Percentiles rank a stretch among this genome's conserved stretches.
These are phyloP conservation scores for Chlorophyllum brunneum DNA, from an alignment of 768 basidiomycete genomes.

Conservation along the genomic window DNA sequence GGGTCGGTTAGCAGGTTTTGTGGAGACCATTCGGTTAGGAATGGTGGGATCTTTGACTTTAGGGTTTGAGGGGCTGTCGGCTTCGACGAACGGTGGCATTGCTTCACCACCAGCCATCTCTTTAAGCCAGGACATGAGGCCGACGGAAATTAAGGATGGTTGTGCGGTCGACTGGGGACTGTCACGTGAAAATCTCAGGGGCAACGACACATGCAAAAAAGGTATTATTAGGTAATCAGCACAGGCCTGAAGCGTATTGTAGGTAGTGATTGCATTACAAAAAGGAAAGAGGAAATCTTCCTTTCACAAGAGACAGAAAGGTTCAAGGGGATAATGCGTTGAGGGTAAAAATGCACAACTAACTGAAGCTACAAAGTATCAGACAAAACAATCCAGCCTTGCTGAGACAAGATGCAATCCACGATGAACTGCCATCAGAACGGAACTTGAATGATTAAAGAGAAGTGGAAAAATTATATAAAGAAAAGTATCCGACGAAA, in stretches of 20 bases:
- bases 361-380: conserved; percentile 3
- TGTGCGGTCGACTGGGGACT: background rate
- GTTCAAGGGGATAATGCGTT: conserved; percentile 6
- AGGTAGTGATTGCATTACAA: conserved; percentile 10
- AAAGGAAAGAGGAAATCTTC: background rate
- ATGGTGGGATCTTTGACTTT: conserved; percentile 62
- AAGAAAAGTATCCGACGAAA: conserved; percentile 16
- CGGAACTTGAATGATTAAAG: conserved; percentile 2
- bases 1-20: conserved; percentile 81
- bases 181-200: conserved; percentile 6
- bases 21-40: conserved; percentile 67
- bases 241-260: conserved; percentile 4
- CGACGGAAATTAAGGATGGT: conserved; percentile 11
- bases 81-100: conserved; percentile 33
- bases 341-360: conserved; percentile 8
- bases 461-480: conserved; percentile 15
- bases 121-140: conserved; percentile 63
- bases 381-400: conserved; percentile 11
- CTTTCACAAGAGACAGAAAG: conserved; percentile 2
- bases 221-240: conserved; percentile 7
- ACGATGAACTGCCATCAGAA: background rate
- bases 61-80: conserved; percentile 38
- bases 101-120: conserved; percentile 38
- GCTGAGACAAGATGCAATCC: conserved; percentile 7
- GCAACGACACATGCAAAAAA: background rate